Base-by-base conservation (phyloP, 208 protist genomes). In the Crithidia fasciculata region DNA sequence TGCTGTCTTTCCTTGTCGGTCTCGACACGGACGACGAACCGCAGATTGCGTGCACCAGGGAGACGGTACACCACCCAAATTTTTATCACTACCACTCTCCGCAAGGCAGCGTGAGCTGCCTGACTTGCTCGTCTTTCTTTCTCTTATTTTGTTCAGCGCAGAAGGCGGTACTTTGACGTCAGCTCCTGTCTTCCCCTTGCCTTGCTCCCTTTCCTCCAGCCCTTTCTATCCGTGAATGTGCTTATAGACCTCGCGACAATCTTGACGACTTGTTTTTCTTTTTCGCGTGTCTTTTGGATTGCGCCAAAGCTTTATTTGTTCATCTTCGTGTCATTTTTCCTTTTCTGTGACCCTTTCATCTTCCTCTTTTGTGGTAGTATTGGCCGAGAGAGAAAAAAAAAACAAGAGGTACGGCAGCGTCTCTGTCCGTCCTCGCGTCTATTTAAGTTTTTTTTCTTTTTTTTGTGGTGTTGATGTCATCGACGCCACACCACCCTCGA, bases 381-480 rank as follows among this genome's bases (percentile, higher is more conserved):
- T 28, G 28, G 28, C 28, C 1, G 28, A 28, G 28, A 1, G 28
- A 28, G 28, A 28, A 28, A 28, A 28, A 28, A 28, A 28, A 28
- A 28, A 28, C 28, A 28, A 28, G 28, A 28, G 28, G 28, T 28
- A 28, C 28, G 28, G 28, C 28, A 28, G 28, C 28, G 28, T 28
- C 28, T 28, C 28, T 28, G 28, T 28, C 28, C 28, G 28, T 1
- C 1, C 28, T 28, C 28, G 28, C 28, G 28, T 28, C 28, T 28
- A 28, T 28, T 28, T 28, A 2, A 28, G 28, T 28, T 1, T 1
- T 28, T 28, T 54, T 65, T 39, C 2, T 41, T 18, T 50, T 28
- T 40, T 63, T 5, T 63, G 28, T 50, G 13, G 4, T 5, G 28
- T 61, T 61, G 8, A 67, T 67, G 47, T 8, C 47, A 67, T 67